phyloP scores from a whole-genome alignment of 495 filamentous ascomycete genomes.

The Geoglossum glabrum region DNA sequence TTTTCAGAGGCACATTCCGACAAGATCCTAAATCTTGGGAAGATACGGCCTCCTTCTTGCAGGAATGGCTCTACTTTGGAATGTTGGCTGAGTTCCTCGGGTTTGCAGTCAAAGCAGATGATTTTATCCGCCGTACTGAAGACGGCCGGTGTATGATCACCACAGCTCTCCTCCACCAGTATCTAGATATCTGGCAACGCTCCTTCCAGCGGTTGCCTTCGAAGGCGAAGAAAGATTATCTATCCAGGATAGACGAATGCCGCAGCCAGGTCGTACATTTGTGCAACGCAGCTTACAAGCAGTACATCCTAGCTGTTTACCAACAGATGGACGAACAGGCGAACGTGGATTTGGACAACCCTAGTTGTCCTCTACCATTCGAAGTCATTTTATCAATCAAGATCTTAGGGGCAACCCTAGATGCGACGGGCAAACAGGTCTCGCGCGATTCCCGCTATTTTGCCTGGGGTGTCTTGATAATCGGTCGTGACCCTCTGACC shows the following conservation, averaged over 20 bases:
- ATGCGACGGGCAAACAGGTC: neutral
- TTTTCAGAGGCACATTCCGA: neutral
- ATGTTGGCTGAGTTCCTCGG: neutral
- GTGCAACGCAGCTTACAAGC: neutral
- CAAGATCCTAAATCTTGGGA: neutral
- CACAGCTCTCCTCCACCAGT: neutral
- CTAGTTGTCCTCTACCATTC: neutral
- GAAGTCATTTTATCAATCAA: neutral
- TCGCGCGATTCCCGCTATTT: neutral
- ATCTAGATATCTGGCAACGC: neutral
- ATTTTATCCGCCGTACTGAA: neutral
- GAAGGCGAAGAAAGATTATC: neutral
- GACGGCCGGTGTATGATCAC: neutral
- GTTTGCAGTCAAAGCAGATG: neutral
- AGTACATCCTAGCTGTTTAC: neutral
- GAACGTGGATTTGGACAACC: neutral
- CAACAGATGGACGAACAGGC: neutral
- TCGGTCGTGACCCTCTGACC: neutral
- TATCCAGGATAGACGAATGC: neutral
- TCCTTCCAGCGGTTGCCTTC: neutral
- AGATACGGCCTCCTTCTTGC: neutral
- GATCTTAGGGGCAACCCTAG: neutral
- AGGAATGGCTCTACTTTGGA: constrained; percentile 1
- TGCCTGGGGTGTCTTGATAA: neutral
- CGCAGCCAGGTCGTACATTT: neutral